Percentiles rank a stretch among this genome's conserved stretches.
Evolutionary conservation across 2,329 filamentous ascomycete species (phyloP).

Genomic region (Karstenula rhodostoma): DNA sequence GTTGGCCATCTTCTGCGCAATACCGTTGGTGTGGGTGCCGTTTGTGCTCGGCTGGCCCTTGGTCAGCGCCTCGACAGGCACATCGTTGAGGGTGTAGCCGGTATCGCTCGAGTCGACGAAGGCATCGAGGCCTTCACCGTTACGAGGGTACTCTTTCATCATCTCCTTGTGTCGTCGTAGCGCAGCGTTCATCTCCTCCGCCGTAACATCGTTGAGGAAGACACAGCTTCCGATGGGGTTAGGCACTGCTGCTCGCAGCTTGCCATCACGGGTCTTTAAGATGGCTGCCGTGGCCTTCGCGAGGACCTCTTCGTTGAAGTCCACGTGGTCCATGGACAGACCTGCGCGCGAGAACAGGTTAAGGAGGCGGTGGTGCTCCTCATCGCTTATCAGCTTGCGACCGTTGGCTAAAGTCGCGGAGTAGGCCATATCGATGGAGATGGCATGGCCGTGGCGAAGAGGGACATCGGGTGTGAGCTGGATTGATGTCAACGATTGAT

Average conservation of each 20-base stretch:
- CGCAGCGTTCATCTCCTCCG: conserved; percentile 68
- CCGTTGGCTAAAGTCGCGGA: conserved; percentile 72
- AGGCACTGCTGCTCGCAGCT: conserved; percentile 73
- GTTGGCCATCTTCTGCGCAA: conserved; percentile 19
- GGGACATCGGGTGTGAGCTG: conserved; percentile 72
- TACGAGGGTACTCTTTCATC: conserved; percentile 68
- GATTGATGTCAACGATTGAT: conserved; percentile 17
- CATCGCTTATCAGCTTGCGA: conserved; percentile 67
- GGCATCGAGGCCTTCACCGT: conserved; percentile 72
- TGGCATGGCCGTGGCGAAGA: conserved; percentile 76
- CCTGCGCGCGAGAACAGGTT: conserved; percentile 74
- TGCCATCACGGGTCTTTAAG: conserved; percentile 74
- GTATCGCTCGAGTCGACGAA: conserved; percentile 75
- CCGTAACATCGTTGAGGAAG: conserved; percentile 73
- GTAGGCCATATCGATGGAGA: conserved; percentile 80
- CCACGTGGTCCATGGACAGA: conserved; percentile 73
- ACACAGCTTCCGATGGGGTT: conserved; percentile 71
- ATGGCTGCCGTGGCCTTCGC: conserved; percentile 73
- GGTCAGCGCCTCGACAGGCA: conserved; percentile 45
- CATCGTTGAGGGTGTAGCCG: conserved; percentile 62
- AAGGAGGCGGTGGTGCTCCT: conserved; percentile 69
- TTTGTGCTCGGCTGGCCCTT: conserved; percentile 11
- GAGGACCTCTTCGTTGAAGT: conserved; percentile 72
- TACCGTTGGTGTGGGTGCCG: conserved; percentile 30
- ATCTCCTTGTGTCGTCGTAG: conserved; percentile 70